These are phyloP conservation scores for Simmondsia chinensis DNA, from an alignment of 148 eudicot species.

Conservation along the genomic window DNA sequence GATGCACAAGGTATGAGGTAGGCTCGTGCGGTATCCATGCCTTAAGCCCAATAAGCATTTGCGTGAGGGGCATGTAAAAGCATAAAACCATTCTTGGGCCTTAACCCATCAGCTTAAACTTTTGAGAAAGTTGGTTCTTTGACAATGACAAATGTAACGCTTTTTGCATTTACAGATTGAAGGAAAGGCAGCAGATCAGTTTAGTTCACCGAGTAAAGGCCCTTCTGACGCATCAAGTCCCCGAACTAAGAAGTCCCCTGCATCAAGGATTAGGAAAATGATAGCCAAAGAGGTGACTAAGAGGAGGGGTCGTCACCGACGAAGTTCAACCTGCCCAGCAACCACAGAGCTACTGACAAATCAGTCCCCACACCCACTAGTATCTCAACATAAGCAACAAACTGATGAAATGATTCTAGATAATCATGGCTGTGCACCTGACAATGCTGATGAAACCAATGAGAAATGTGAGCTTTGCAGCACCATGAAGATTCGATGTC, in stretches of 20 bases:
- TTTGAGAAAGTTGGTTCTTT: too few relatives aligned
- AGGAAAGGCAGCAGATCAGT: conserved; percentile 9
- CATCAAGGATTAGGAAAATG: conserved; percentile 40
- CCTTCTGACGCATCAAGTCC: conserved; percentile 13
- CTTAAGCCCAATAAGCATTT: too few relatives aligned
- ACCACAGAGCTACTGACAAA: conserved; percentile 10
- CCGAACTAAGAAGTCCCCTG: conserved; percentile 42
- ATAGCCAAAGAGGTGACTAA: conserved; percentile 43
- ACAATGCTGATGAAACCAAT: not conserved
- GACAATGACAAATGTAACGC: too few relatives aligned
- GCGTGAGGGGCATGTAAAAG: too few relatives aligned
- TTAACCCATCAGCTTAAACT: too few relatives aligned
- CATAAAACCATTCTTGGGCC: too few relatives aligned
- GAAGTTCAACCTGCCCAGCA: conserved; percentile 52
- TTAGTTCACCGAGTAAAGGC: conserved; percentile 17
- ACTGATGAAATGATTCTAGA: not conserved
- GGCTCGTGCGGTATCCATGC: too few relatives aligned
- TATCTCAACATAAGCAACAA: not conserved
- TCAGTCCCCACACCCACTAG: conserved; percentile 9
- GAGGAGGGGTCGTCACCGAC: conserved; percentile 41
- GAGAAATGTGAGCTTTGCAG: conserved; percentile 25
- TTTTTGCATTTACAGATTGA: conserved; percentile 19
- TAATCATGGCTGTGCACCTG: not conserved
- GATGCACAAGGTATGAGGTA: too few relatives aligned
- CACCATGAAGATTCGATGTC: conserved; percentile 16